phyloP scores from a whole-genome alignment of 2,329 filamentous ascomycete genomes.

The Trichoderma afroharzianum region DNA sequence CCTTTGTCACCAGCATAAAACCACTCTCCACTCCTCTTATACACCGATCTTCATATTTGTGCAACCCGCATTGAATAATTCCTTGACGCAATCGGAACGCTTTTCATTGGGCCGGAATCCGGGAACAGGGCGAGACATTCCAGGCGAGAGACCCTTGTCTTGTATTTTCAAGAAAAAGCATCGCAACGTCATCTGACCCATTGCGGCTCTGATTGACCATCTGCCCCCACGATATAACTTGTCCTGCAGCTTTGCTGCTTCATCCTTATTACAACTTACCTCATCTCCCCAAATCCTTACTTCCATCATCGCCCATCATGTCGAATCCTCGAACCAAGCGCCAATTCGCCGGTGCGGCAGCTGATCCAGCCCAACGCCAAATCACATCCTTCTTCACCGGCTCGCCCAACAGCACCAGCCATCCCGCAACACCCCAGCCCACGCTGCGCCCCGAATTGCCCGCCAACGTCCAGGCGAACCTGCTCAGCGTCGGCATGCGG shows the following conservation, averaged over 20 bases:
- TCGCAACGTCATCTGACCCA: constrained; percentile 1
- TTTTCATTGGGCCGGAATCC: not conserved
- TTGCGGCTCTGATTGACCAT: not conserved
- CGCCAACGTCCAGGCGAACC: constrained; percentile 67
- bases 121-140: not conserved
- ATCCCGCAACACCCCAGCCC: constrained; percentile 25
- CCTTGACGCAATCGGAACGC: not conserved
- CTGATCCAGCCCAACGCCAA: constrained; percentile 56
- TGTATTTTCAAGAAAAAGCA: not conserved
- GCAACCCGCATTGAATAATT: not conserved
- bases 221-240: not conserved
- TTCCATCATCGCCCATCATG: constrained; percentile 36
- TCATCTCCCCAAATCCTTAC: not conserved
- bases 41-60: not conserved
- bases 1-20: not conserved
- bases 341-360: constrained; percentile 57
- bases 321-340: constrained; percentile 56
- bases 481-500: constrained; percentile 92
- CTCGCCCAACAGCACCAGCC: constrained; percentile 39
- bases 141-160: not conserved
- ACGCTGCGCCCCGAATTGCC: constrained; percentile 52
- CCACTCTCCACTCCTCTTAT: constrained; percentile 12
- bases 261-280: not conserved
- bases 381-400: constrained; percentile 61
- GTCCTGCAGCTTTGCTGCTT: not conserved